phyloP scores from a whole-genome alignment of 345 rosid genomes.

The Gossypium bickii region DNA sequence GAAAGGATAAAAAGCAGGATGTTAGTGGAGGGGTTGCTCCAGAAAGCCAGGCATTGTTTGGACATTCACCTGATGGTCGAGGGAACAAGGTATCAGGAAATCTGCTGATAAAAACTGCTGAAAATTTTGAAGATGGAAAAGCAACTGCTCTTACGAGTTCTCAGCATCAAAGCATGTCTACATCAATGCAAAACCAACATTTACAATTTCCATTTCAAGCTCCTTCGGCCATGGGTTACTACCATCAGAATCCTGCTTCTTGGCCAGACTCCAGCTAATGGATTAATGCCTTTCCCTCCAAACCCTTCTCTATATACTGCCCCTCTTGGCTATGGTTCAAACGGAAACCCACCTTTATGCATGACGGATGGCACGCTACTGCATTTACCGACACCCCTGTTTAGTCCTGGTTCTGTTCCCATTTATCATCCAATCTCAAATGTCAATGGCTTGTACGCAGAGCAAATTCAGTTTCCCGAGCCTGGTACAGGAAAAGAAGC shows the following conservation, averaged over 20 bases:
- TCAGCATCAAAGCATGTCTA: slow-evolving; percentile 43
- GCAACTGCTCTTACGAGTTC: slow-evolving; percentile 32
- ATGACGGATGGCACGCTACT: slow-evolving; percentile 57
- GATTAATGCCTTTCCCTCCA: slow-evolving; percentile 54
- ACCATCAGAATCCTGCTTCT: slow-evolving; percentile 68
- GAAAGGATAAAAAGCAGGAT: slow-evolving; percentile 27
- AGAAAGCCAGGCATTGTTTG: slow-evolving; percentile 28
- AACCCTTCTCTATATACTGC: slow-evolving; percentile 59
- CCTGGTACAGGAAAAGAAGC: slow-evolving; percentile 23
- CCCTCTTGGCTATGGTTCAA: slow-evolving; percentile 52
- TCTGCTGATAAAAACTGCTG: slow-evolving; percentile 29
- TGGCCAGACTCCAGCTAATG: slow-evolving; percentile 61
- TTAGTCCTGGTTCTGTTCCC: slow-evolving; percentile 43
- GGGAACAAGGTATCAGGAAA: slow-evolving; percentile 28
- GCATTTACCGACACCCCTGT: slow-evolving; percentile 43
- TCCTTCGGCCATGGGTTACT: slow-evolving; percentile 71
- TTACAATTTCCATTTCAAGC: slow-evolving; percentile 54
- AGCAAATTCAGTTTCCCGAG: slow-evolving; percentile 30
- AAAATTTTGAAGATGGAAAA: slow-evolving; percentile 36
- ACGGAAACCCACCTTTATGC: slow-evolving; percentile 58
- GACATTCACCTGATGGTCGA: slow-evolving; percentile 28
- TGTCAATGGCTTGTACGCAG: slow-evolving; percentile 35
- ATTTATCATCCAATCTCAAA: slow-evolving; percentile 50
- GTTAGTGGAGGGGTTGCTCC: slow-evolving; percentile 29
- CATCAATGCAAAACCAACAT: slow-evolving; percentile 54